Base-by-base conservation (phyloP, 2,329 filamentous ascomycete genomes). In the Aspergillus flavus region DNA sequence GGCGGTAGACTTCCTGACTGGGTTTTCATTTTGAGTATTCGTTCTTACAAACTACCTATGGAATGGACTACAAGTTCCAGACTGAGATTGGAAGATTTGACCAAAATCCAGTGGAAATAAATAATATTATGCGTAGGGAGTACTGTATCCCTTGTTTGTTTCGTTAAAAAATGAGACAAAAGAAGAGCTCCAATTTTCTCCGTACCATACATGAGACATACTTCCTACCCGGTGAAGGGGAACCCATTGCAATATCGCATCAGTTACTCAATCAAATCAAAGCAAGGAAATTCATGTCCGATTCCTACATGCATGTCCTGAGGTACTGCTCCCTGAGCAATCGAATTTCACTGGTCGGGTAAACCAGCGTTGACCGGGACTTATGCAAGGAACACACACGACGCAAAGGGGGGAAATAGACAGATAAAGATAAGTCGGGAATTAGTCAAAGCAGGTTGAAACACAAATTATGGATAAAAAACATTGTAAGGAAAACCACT, bases 401-500 rank as follows among this genome's bases (percentile, higher is more conserved):
- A 61, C 57, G 61, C 62, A 68, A 48, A 68, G 67, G 39, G 68
- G 69, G 62, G 69, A 66, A 68, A 65, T 61, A 65, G 64, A 66
- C 57, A 65, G 64, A 66, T 58, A 65, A 61, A 66, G 59, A 46
- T 43, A 58, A 46, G 43, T 50, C 43, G 45, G 32, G 43, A 57
- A 68, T 68, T 63, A 62, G 59, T 58, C 66, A 66, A 68, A 34
- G 63, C 64, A 68, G 56, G 66, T 71, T 67, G 68, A 68, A 58
- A 69, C 66, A 68, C 67, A 69, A 65, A 68, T 68, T 67, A 66
- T 62, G 61, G 63, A 73, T 64, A 65, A 64, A 63, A 70, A 61
- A 66, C 64, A 63, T 21, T 41, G 16, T 71, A 70, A 60, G 64
- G n/a, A 67, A 61, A 72, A 71, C 70, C 71, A 76, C 71, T 72